Evolutionary conservation across 2,329 filamentous ascomycete species (phyloP).

Genomic region (Didymella sp.): DNA sequence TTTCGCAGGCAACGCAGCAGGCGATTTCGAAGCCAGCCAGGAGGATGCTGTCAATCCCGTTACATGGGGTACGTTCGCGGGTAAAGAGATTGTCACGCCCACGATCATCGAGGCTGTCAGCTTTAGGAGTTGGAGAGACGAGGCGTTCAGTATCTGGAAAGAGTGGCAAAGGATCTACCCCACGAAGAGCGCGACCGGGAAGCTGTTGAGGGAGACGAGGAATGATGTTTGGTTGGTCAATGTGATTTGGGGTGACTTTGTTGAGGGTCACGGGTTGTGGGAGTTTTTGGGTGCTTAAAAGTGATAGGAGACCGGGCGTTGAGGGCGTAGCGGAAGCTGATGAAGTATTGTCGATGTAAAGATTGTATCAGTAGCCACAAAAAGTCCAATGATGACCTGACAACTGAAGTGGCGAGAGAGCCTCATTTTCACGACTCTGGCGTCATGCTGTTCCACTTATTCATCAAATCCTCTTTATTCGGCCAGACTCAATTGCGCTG

Average conservation of each 20-base stretch:
- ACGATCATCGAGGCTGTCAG: constrained; percentile 97
- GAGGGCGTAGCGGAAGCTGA: not conserved
- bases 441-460: no score
- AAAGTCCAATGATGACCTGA: not conserved
- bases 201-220: constrained; percentile 71
- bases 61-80: constrained; percentile 94
- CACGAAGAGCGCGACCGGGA: constrained; percentile 72
- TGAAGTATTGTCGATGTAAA: not conserved
- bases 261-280: constrained; percentile 76
- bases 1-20: constrained; percentile 80
- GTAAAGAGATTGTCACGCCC: constrained; percentile 94
- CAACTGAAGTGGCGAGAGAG: no score
- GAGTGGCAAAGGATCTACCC: constrained; percentile 93
- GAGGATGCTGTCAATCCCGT: constrained; percentile 84
- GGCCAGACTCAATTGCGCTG: no score
- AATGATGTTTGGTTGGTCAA: constrained; percentile 88
- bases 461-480: no score
- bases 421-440: no score
- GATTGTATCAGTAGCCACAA: not conserved
- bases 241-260: constrained; percentile 80
- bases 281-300: constrained; percentile 58
- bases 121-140: constrained; percentile 92
- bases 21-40: constrained; percentile 75
- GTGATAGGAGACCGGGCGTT: not conserved
- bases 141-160: constrained; percentile 93